These are phyloP conservation scores for Haplosporangium sp. DNA, from an alignment of 371 early-diverging fungal genomes.

Conservation along the genomic window DNA sequence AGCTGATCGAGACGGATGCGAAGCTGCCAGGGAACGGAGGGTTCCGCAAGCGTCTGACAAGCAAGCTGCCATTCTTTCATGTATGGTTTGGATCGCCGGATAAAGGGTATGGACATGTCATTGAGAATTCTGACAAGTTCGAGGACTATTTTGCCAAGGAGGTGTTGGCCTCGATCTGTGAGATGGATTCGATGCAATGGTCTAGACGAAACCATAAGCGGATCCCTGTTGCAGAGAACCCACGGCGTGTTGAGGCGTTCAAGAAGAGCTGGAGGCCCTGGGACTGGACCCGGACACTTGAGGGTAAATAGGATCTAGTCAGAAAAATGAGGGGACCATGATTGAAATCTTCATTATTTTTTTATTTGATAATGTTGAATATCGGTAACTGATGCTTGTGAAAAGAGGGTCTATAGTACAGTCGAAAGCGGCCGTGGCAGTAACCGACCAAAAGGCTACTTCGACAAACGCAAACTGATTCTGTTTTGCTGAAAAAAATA, in stretches of 20 bases:
- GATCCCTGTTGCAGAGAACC: slow-evolving; percentile 66
- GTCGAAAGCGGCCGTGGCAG: slow-evolving; percentile 45
- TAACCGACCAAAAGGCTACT: slow-evolving; percentile 42
- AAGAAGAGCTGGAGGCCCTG: slow-evolving; percentile 77
- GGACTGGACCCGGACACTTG: slow-evolving; percentile 84
- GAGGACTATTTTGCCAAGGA: slow-evolving; percentile 63
- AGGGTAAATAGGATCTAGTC: slow-evolving; percentile 13
- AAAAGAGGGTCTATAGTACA: slow-evolving; percentile 38
- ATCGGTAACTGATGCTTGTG: slow-evolving; percentile 50
- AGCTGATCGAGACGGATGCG: slow-evolving; percentile 83
- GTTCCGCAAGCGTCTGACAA: slow-evolving; percentile 77
- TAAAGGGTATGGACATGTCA: slow-evolving; percentile 94
- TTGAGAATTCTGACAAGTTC: slow-evolving; percentile 86
- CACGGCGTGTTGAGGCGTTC: slow-evolving; percentile 72
- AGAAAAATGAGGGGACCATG: too few species aligned
- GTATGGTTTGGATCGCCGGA: slow-evolving; percentile 89
- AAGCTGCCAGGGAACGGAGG: slow-evolving; percentile 61
- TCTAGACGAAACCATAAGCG: slow-evolving; percentile 65
- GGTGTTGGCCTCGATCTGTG: slow-evolving; percentile 40
- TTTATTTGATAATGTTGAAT: slow-evolving; percentile 54
- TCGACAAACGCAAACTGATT: slow-evolving; percentile 28
- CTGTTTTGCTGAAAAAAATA: slow-evolving; percentile 36
- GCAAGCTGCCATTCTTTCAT: slow-evolving; percentile 92
- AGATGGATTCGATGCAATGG: slow-evolving; percentile 61
- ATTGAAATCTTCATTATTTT: slow-evolving; percentile 40